Base-by-base conservation (phyloP, 495 filamentous ascomycete species). In the Cercophora samala region DNA sequence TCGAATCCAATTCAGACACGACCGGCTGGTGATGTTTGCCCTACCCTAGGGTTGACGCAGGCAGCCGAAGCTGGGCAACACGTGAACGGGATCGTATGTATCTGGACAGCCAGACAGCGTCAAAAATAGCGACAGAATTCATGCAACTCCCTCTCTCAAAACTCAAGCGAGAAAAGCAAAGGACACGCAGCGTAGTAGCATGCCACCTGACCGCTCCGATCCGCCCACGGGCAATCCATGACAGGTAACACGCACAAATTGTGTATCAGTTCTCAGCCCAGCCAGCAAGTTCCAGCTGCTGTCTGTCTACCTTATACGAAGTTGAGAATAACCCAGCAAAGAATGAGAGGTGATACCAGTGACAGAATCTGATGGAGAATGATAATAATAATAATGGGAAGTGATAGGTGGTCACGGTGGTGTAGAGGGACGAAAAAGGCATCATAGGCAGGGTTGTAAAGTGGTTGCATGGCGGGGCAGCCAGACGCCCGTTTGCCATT, bases 401-500 rank as follows among this genome's bases (percentile, higher is more conserved):
- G 37, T 46, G 37, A 46, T 46, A 46, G 13, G 37, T 46, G n/a
- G n/a, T n/a, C n/a, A n/a, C n/a, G n/a, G n/a, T n/a, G 37, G 37
- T 46, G 37, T 46, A 17, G 15, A 46, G 37, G 37, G 37, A 46
- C 37, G 37, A 46, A 46, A 46, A 46, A 46, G 37, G 37, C 54
- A 58, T 24, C 54, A 22, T 26, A 18, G 53, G 54, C 32, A 26
- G 25, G 51, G 42, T 26, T 18, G 9, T 68, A 69, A 72, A 75
- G 73, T 74, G 75, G 60, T 70, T 73, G 74, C 74, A 74, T 68
- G 37, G 53, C 22, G n/a, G 62, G 64, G 37, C 37, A 8, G 58
- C 22, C 46, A 65, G 6, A 52, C 21, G 46, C 63, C 51, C 60
- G 63, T 65, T 23, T 63, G 46, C 65, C 58, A 60, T 62, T 22